Evolutionary conservation across 2,329 filamentous ascomycete genomes (phyloP).

Genomic region (Monosporascus sp.): DNA sequence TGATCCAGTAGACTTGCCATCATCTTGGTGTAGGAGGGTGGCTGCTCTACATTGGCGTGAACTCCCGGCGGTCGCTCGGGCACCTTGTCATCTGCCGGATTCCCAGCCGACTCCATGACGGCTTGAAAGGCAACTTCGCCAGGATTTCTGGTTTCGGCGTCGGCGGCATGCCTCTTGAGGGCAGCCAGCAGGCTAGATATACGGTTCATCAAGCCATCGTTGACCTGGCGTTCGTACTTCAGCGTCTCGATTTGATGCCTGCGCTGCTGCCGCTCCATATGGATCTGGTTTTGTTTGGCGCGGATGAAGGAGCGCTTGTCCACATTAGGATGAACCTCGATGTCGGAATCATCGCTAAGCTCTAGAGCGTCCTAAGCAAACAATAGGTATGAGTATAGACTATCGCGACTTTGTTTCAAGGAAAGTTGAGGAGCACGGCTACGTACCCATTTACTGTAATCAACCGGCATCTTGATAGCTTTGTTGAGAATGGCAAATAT

Average conservation of each 20-base stretch:
- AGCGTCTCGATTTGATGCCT: conserved; percentile 84
- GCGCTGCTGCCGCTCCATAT: conserved; percentile 80
- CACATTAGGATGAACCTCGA: conserved; percentile 98
- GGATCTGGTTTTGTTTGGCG: conserved; percentile 96
- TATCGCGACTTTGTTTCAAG: too few species aligned
- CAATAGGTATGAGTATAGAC: conserved; percentile 3
- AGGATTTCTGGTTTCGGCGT: conserved; percentile 59
- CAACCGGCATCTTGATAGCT: conserved; percentile 39
- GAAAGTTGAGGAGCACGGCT: not conserved
- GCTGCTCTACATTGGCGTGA: conserved; percentile 65
- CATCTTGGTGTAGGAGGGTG: conserved; percentile 92
- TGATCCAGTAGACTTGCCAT: conserved; percentile 94
- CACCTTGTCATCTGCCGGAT: conserved; percentile 69
- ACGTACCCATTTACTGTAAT: conserved; percentile 65
- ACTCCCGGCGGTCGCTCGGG: conserved; percentile 73
- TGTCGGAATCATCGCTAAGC: conserved; percentile 95
- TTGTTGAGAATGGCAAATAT: too few species aligned
- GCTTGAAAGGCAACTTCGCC: conserved; percentile 85
- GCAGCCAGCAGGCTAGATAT: conserved; percentile 74
- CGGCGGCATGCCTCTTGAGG: conserved; percentile 67
- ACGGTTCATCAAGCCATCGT: conserved; percentile 80
- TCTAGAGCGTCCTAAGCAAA: conserved; percentile 73
- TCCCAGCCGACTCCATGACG: conserved; percentile 74
- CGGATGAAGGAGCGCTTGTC: conserved; percentile 98
- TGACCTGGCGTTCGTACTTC: conserved; percentile 89